Base-by-base conservation (phyloP, 2,329 filamentous ascomycete genomes). In the Trichoderma koningii region DNA sequence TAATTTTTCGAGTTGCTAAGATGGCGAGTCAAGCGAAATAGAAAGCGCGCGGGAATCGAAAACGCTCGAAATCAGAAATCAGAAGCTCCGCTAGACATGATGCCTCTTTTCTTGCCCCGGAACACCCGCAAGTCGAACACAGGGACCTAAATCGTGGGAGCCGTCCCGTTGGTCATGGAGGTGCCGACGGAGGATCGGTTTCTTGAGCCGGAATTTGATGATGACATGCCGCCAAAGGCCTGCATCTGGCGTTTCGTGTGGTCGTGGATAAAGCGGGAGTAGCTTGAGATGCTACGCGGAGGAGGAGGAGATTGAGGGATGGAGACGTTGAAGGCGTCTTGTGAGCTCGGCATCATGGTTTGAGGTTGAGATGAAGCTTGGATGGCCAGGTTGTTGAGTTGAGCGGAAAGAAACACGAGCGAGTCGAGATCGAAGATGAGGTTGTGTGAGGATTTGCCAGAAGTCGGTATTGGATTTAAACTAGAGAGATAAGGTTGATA, bases 161-260 rank as follows among this genome's bases (percentile, higher is more conserved):
- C 45, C 47, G 66, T 68, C 17, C 76, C 76, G 51, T 78, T 77
- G 55, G 72, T 70, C 66, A 70, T 70, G 41, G 66, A 44, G n/a
- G 42, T 66, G 47, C 68, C 69, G 15, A 66, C 55, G 1, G 63
- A 63, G 1, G 63, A 63, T 55, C 34, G 66, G 47, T 59, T 69
- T 5, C 34, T 67, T 17, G 67, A 69, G 45, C 62, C 62, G 5
- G 70, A 69, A 41, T 67, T 67, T 12, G 70, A 52, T 28, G 70
- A 63, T 2, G 38, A 59, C 2, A 69, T 65, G 38, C 66, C 67
- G 1, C 82, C 79, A 12, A 80, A 79, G 4, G 80, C 78, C 67
- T 89, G 85, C 84, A 89, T 87, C 73, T 88, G 87, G 64, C 82
- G 79, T 79, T 86, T 87, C 67, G 87, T 89, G 77, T 89, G 85